phyloP scores from a whole-genome alignment of 2,329 filamentous ascomycete genomes.

The Cladosporium sp. region DNA sequence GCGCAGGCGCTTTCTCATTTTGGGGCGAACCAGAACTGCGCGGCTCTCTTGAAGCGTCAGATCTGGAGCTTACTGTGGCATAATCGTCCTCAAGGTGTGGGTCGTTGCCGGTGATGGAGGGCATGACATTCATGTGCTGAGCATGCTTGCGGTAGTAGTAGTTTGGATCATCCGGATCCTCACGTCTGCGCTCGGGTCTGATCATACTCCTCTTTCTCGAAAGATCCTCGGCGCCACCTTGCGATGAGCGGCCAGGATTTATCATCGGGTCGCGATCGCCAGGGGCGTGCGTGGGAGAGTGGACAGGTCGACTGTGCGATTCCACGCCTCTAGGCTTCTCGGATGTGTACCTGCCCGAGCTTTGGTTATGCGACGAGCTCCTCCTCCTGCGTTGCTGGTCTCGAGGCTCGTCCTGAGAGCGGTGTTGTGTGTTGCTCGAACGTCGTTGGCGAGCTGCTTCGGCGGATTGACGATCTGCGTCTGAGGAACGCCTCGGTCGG shows the following conservation, averaged over 20 bases:
- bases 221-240: conserved; percentile 42
- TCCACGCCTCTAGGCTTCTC: conserved; percentile 27
- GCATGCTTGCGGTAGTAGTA: conserved; percentile 96
- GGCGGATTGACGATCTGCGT: conserved; percentile 54
- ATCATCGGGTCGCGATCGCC: conserved; percentile 51
- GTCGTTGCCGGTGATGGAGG: conserved; percentile 90
- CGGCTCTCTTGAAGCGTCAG: conserved; percentile 40
- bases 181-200: conserved; percentile 79
- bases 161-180: conserved; percentile 84
- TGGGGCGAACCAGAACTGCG: conserved; percentile 35
- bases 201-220: conserved; percentile 82
- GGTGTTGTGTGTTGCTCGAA: conserved; percentile 14
- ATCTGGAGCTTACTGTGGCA: conserved; percentile 56
- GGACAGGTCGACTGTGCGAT: conserved; percentile 26
- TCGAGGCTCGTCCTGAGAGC: conserved; percentile 11
- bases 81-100: conserved; percentile 67
- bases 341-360: conserved; percentile 10
- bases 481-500: conserved; percentile 51
- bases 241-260: neutral
- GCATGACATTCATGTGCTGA: conserved; percentile 82
- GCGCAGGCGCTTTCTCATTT: conserved; percentile 27
- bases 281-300: conserved; percentile 22
- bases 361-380: conserved; percentile 19
- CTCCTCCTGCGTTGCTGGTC: conserved; percentile 17
- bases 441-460: conserved; percentile 19